These are phyloP conservation scores for Colletotrichum lini DNA, from an alignment of 2,329 filamentous ascomycete species.

Conservation along the genomic window DNA sequence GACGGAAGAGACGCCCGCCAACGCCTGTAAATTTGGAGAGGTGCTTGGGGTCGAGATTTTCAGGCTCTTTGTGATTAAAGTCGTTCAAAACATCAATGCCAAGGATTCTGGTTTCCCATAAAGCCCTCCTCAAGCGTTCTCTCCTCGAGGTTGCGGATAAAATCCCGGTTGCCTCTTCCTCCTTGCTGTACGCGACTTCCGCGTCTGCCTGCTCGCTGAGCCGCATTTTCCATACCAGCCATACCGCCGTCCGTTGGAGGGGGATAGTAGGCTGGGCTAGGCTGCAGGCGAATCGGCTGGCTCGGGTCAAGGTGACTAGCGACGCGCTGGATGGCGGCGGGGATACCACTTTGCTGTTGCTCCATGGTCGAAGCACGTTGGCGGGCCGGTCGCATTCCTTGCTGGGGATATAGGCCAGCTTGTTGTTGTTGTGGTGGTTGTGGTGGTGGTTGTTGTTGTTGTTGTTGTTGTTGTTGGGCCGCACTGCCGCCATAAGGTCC, in stretches of 20 bases:
- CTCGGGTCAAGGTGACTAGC: conserved; percentile 96
- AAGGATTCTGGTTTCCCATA: conserved; percentile 74
- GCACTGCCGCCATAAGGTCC: conserved; percentile 73
- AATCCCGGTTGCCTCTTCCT: conserved; percentile 80
- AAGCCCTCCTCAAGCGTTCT: conserved; percentile 94
- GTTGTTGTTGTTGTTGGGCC: conserved; percentile 52
- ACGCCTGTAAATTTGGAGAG: not conserved
- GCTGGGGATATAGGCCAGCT: conserved; percentile 73
- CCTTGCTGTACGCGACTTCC: conserved; percentile 79
- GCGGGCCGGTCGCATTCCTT: conserved; percentile 77
- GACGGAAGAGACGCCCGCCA: not conserved
- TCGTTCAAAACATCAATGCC: conserved; percentile 71
- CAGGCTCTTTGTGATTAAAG: not conserved
- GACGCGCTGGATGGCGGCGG: conserved; percentile 91
- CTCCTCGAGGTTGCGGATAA: conserved; percentile 95
- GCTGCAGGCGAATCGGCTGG: conserved; percentile 92
- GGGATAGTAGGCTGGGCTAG: conserved; percentile 96
- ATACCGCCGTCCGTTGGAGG: conserved; percentile 86
- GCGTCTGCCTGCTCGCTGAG: conserved; percentile 75
- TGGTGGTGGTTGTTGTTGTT: too few species aligned
- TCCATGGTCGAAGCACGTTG: conserved; percentile 98
- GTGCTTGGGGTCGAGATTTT: not conserved
- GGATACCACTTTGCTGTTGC: conserved; percentile 92
- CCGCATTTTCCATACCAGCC: conserved; percentile 72
- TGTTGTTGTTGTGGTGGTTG: too few species aligned